Evolutionary conservation across 2,329 filamentous ascomycete species (phyloP), one percentile per base, ranked within the genome.

Genomic region (Aspergillus brasiliensis): DNA sequence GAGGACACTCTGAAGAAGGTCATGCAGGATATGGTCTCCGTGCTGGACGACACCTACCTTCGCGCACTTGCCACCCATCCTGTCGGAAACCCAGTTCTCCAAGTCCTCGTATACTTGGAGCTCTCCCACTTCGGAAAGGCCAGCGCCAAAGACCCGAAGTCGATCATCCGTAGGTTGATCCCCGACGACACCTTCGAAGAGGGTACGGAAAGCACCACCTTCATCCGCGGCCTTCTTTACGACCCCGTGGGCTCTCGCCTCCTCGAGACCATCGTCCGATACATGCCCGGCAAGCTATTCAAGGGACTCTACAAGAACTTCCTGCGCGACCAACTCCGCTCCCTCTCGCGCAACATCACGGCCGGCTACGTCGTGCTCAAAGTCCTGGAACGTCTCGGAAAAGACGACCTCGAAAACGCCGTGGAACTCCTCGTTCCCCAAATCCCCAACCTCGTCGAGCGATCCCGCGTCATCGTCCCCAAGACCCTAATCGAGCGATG

Each of bases 51-150:
- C 2, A 91, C 89, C 3, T 90, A 92, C 68, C 83, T 98, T 27
- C 87, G 92, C 27, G 87, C 95, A 2, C 81, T 99, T 58, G 91
- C 94, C 1, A 92, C 88, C 19, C 94, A 98, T 70, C 91, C 91
- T 4, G 91, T 94, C 1, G 95, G 92, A 51, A 97, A 97, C 70
- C 95, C 95, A 0, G 90, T 92, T 0, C 82, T 99, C n/a, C 95
- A 98, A 73, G 84, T 98, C 1, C 81, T 99, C 28, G 81, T 99
- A 3, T 91, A 93, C 71, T 82, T 99, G 15, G 95, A 99, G 71
- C 85, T 98, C 51, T 84, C 87, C 0, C 82, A 90, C 60, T 89
- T 90, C 65, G 86, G 86, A 53, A 90, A 91, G 65, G 82, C 84
- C 57, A 86, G 86, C 63, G 84, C 82, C 3, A 87, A 86, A 64